Evolutionary conservation across 2,329 filamentous ascomycete genomes (phyloP), one percentile per base, ranked within the genome.

Genomic region (Fusarium sp.): DNA sequence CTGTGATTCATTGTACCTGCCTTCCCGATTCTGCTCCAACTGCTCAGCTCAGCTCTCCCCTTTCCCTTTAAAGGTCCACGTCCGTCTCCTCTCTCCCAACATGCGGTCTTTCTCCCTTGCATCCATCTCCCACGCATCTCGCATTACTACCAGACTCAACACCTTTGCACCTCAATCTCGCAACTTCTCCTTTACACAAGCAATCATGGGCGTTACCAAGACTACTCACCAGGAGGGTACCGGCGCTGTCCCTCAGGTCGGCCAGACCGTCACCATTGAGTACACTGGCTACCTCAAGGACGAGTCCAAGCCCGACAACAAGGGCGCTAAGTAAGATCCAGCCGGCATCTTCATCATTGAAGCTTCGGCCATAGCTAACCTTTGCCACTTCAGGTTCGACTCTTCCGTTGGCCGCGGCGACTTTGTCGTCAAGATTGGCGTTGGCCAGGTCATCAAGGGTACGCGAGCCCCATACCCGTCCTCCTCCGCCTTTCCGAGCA

Each of bases 221-320:
- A 88, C 87, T 59, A 84, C 89, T 73, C 82, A 92, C 78, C 80
- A 84, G 39, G 83, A 89, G 73, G 95, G 96, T 80, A 88, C 88
- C 79, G 87, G 88, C 67, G 82, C 91, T 79, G 86, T 84, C 75
- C 94, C 96, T 67, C 81, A 84, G 75, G 79, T 81, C 18, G 93
- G 94, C 76, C 91, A 98, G 82, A 90, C 85, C 29, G 94, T 98
- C 80, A 90, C 89, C 80, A 97, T 98, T 81, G 91, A 97, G 85
- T 98, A 98, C 89, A 97, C 93, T 48, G 97, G 97, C 79, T 98
- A 88, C 85, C 88, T 98, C 74, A 93, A 93, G 85, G 92, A 97
- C 80, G 80, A 86, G 24, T 84, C 80, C 74, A 85, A 90, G 82
- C 84, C 88, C 20, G 87, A 90, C 67, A 87, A 90, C 80, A 91